Conservation (phyloP, 768 basidiomycete genomes). For the Pholiota microspora region DNA sequence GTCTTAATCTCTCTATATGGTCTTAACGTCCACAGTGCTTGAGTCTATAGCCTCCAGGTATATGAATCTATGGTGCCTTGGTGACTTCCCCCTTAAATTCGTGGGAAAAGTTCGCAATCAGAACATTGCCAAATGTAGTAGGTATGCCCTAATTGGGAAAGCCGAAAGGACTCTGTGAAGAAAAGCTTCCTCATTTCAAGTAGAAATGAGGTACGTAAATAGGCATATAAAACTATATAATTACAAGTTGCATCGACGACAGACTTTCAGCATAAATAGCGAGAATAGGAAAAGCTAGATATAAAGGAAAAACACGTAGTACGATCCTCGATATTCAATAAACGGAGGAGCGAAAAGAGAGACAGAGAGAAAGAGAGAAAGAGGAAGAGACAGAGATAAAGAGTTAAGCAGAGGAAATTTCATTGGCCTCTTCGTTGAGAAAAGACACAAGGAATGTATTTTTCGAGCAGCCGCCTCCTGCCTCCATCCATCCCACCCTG, state of each 20-base stretch:
- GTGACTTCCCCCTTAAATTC: no score
- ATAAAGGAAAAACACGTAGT: background rate
- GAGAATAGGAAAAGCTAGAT: background rate
- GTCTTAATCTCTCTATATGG: no score
- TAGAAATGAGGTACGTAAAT: background rate
- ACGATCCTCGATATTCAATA: background rate
- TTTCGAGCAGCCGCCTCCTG: background rate
- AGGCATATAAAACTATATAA: background rate
- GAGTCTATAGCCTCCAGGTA: no score
- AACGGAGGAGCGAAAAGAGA: no score
- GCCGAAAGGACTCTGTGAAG: no score
- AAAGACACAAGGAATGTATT: background rate
- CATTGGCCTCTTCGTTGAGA: background rate
- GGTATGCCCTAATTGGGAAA: no score
- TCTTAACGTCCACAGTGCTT: no score
- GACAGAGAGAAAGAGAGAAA: background rate
- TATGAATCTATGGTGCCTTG: no score
- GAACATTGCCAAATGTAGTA: no score
- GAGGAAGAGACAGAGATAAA: background rate
- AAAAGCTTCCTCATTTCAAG: background rate
- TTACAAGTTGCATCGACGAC: background rate
- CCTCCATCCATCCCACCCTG: background rate
- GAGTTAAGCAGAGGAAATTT: background rate
- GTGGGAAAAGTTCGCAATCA: no score
- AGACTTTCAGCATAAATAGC: background rate